These are phyloP conservation scores for Colletotrichum sp. DNA, from an alignment of 2,329 filamentous ascomycete species.

Conservation along the genomic window DNA sequence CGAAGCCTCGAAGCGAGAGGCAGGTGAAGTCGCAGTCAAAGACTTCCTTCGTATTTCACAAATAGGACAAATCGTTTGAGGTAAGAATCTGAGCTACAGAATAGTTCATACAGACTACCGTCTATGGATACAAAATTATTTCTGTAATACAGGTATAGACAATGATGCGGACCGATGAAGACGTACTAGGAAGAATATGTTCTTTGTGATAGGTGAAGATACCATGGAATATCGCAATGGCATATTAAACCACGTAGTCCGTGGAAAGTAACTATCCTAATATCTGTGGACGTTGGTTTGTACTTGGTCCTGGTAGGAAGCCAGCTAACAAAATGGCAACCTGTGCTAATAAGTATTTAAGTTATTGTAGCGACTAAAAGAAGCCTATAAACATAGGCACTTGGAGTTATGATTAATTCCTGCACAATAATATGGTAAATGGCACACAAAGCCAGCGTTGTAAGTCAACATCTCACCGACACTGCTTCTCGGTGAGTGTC, in stretches of 20 bases:
- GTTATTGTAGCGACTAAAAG: neutral
- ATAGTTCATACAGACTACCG: neutral
- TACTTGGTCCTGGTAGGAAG: neutral
- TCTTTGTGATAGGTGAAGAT: neutral
- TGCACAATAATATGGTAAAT: neutral
- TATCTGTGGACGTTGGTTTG: neutral
- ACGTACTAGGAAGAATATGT: neutral
- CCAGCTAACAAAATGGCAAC: neutral
- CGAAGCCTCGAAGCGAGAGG: neutral
- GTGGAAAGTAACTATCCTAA: neutral
- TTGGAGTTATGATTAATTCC: accelerated
- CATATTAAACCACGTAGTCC: neutral
- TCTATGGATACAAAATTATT: neutral
- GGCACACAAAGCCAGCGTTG: neutral
- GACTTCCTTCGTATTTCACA: neutral
- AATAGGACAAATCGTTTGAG: neutral
- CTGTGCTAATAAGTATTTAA: neutral
- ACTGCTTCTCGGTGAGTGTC: neutral
- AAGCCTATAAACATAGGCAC: neutral
- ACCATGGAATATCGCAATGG: neutral
- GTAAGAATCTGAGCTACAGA: neutral
- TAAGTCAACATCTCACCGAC: neutral
- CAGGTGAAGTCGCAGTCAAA: neutral
- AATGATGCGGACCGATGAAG: neutral
- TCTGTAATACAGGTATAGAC: neutral